phyloP scores from a whole-genome alignment of 2,329 filamentous ascomycete genomes.

The Scortechinia acanthostroma region DNA sequence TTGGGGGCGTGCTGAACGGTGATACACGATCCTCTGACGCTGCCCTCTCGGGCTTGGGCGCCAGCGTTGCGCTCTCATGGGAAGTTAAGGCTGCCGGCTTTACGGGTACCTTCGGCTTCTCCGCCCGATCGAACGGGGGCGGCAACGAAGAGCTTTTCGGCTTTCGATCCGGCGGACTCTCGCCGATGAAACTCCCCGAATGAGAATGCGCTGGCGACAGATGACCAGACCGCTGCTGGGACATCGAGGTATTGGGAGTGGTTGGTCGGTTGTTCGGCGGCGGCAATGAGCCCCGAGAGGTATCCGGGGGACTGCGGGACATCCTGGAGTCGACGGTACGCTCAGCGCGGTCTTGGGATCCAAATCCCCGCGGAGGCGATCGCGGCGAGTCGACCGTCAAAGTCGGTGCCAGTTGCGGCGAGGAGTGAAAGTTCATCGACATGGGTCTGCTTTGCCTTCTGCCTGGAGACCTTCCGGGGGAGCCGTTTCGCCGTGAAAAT shows the following conservation, averaged over 20 bases:
- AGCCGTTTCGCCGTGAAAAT: not conserved
- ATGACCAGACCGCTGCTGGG: too few species aligned
- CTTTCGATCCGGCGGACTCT: constrained; percentile 12
- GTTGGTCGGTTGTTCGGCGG: not conserved
- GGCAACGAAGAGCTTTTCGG: constrained; percentile 37
- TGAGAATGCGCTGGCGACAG: constrained; percentile 34
- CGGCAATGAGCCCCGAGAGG: not conserved
- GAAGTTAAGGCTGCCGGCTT: constrained; percentile 19
- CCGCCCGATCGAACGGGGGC: constrained; percentile 73
- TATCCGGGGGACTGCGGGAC: not conserved
- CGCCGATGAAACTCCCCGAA: constrained; percentile 16
- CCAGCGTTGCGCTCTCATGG: not conserved
- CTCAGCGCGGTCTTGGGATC: too few species aligned
- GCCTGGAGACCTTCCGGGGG: not conserved
- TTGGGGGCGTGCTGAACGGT: constrained; percentile 81
- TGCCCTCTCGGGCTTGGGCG: constrained; percentile 20
- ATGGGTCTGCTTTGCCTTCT: not conserved
- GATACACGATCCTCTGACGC: constrained; percentile 45
- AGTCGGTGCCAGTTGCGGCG: not conserved
- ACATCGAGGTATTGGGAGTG: not conserved
- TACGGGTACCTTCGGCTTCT: constrained; percentile 63
- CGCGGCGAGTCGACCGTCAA: not conserved
- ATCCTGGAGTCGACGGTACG: too few species aligned
- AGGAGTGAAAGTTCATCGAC: not conserved
- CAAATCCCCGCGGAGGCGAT: not conserved